Evolutionary conservation across 2,329 filamentous ascomycete species (phyloP).

Genomic region (Beauveria medogensis): DNA sequence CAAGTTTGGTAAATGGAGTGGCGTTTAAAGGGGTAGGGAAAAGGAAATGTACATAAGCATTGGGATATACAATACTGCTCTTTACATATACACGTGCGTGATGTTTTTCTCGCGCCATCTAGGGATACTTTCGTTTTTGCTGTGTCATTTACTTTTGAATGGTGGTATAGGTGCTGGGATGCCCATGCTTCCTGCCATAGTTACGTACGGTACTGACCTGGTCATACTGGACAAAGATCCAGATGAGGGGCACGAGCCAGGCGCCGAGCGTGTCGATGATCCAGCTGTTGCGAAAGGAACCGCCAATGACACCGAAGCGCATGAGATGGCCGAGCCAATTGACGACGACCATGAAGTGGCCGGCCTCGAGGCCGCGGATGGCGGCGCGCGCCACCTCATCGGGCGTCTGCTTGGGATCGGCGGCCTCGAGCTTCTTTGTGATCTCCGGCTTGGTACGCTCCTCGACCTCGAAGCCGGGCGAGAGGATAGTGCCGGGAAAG

Average conservation of each 20-base stretch:
- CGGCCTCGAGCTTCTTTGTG: conserved; percentile 70
- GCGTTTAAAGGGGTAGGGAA: conserved; percentile 33
- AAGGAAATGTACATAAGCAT: conserved; percentile 6
- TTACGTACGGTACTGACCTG: conserved; percentile 50
- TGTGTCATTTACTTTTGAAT: conserved; percentile 15
- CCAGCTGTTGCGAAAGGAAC: conserved; percentile 50
- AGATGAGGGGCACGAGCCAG: conserved; percentile 45
- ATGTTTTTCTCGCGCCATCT: neutral
- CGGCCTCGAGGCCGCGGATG: conserved; percentile 68
- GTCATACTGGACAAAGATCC: conserved; percentile 49
- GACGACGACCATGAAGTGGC: conserved; percentile 72
- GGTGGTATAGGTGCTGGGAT: conserved; percentile 42
- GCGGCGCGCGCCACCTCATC: conserved; percentile 65
- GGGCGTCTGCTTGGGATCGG: conserved; percentile 72
- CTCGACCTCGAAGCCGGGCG: conserved; percentile 67
- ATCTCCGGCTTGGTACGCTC: conserved; percentile 71
- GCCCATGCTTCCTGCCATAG: conserved; percentile 50
- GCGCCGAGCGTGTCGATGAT: conserved; percentile 50
- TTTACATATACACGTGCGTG: conserved; percentile 7
- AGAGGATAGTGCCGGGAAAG: conserved; percentile 75
- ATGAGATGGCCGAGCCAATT: conserved; percentile 65
- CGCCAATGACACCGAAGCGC: conserved; percentile 52
- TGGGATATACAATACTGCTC: conserved; percentile 3
- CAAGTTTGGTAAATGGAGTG: conserved; percentile 58
- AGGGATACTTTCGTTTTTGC: conserved; percentile 10